Evolutionary conservation across 257 asterid genomes (phyloP).

Genomic region (Verbena officinalis): DNA sequence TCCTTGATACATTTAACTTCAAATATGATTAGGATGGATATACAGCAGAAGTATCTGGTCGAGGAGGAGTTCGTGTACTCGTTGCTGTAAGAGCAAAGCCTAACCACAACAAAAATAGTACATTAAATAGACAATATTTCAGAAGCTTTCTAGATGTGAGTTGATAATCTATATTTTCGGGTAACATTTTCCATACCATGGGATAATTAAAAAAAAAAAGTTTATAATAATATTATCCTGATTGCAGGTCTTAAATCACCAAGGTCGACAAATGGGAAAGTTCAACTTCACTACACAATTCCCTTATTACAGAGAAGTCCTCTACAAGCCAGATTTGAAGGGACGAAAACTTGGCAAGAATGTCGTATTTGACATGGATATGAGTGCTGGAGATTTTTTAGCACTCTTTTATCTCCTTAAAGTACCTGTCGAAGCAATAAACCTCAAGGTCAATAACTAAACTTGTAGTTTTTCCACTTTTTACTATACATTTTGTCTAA

Average conservation of each 20-base stretch:
- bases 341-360: conserved; percentile 58
- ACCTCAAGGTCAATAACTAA: conserved; percentile 60
- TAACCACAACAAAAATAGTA: conserved; percentile 44
- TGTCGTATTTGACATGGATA: conserved; percentile 88
- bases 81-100: conserved; percentile 86
- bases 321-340: conserved; percentile 53
- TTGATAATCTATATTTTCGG: neutral
- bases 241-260: conserved; percentile 67
- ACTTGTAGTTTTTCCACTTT: neutral
- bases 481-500: neutral
- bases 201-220: too few species aligned
- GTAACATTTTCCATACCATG: too few species aligned
- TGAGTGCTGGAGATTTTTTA: conserved; percentile 93
- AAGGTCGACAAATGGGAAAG: conserved; percentile 54
- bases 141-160: conserved; percentile 73
- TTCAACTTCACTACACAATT: conserved; percentile 70
- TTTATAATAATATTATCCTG: neutral
- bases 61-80: conserved; percentile 61
- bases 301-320: conserved; percentile 52
- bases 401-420: conserved; percentile 87
- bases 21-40: conserved; percentile 66
- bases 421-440: conserved; percentile 60
- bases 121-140: conserved; percentile 57
- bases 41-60: conserved; percentile 52
- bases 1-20: neutral